phyloP scores from a whole-genome alignment of 352 stramenopile genomes.

The Discostella stelligera region DNA sequence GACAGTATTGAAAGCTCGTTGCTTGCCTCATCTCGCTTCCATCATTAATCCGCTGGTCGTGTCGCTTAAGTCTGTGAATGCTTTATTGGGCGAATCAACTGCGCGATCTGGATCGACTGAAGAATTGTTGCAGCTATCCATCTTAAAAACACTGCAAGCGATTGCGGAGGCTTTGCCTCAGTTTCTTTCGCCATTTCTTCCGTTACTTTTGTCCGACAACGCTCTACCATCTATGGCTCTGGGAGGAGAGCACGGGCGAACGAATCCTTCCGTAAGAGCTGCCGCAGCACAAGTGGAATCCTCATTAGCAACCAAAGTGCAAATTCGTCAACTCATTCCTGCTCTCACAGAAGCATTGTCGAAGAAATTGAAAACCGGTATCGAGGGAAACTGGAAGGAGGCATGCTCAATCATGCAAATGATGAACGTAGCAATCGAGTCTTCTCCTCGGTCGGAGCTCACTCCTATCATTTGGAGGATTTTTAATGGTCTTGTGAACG shows the following conservation, averaged over 20 bases:
- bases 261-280: conserved; percentile 36
- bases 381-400: conserved; percentile 37
- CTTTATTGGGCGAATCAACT: conserved; percentile 9
- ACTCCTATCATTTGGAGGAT: conserved; percentile 54
- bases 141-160: conserved; percentile 54
- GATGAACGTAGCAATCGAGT: conserved; percentile 61
- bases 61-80: conserved; percentile 56
- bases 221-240: conserved; percentile 59
- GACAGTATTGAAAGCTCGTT: conserved; percentile 56
- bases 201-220: conserved; percentile 54
- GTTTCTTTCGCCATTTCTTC: conserved; percentile 71
- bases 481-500: conserved; percentile 62
- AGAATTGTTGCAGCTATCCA: conserved; percentile 63
- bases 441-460: conserved; percentile 52
- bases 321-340: conserved; percentile 68
- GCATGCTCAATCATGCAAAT: conserved; percentile 50
- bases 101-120: conserved; percentile 14
- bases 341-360: conserved; percentile 39
- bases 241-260: conserved; percentile 17
- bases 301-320: conserved; percentile 55
- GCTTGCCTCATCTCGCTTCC: conserved; percentile 60
- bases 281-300: conserved; percentile 44
- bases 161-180: conserved; percentile 71
- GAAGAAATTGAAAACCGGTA: conserved; percentile 28
- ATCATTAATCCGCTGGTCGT: conserved; percentile 64